Percentiles rank a stretch among this genome's conserved stretches.
Evolutionary conservation across 208 protist genomes (phyloP).

Genomic region (Phytomonas sp.): DNA sequence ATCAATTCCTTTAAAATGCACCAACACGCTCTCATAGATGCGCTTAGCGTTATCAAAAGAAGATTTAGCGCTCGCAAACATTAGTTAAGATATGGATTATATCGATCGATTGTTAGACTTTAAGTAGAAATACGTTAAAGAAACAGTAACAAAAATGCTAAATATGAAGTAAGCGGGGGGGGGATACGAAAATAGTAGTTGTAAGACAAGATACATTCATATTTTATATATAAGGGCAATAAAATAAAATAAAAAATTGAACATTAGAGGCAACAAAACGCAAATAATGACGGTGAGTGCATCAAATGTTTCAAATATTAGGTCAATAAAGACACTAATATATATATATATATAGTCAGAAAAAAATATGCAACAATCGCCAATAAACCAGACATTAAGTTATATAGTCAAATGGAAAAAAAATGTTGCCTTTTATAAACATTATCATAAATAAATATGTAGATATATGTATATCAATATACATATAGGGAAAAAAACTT

Average conservation of each 20-base stretch:
- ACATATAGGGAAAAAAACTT: background rate
- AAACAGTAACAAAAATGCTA: slow-evolving; percentile 7
- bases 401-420: background rate
- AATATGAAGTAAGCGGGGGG: slow-evolving; percentile 11
- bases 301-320: too few species aligned
- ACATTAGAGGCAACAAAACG: too few species aligned
- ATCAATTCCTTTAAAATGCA: slow-evolving; percentile 57
- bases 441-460: background rate
- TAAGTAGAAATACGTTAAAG: slow-evolving; percentile 7
- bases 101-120: background rate
- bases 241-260: too few species aligned
- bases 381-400: slow-evolving; percentile 5
- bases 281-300: too few species aligned
- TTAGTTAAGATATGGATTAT: background rate
- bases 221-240: too few species aligned
- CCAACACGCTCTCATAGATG: slow-evolving; percentile 32
- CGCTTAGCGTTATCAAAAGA: slow-evolving; percentile 10
- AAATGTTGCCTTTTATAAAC: background rate
- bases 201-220: slow-evolving; percentile 4
- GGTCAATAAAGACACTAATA: background rate
- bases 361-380: background rate
- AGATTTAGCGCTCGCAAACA: background rate
- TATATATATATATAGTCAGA: background rate
- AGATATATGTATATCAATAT: background rate
- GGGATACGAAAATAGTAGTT: background rate